Evolutionary conservation across 2,329 filamentous ascomycete species (phyloP), one percentile per base, ranked within the genome.

Genomic region (Calonectria montana): DNA sequence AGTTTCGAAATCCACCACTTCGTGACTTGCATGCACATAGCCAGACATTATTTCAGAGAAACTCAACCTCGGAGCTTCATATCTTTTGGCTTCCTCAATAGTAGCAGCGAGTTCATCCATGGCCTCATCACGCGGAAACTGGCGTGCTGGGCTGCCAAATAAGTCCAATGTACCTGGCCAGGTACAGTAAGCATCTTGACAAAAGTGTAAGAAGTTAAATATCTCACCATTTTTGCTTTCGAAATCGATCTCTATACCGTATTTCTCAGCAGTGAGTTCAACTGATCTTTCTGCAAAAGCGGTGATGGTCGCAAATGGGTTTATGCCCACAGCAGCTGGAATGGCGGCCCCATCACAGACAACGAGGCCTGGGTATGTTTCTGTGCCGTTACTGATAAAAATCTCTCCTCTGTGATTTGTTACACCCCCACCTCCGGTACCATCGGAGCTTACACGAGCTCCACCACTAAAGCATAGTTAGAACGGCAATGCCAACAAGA

Each of bases 251-350:
- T 45, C 31, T n/a, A 73, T 73, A 4, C 67, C 69, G 18, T 66
- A 29, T 6, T 69, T 70, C 59, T 53, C 16, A 2, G 73, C 67
- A n/a, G 47, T 55, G 9, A 69, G 23, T 41, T 90, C 88, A 10
- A 93, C 87, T 0, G 89, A 89, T 12, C 92, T 86, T 81, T 94
- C 92, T 0, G 92, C 91, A 21, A 94, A 86, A 2, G 92, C 92
- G 0, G 91, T 88, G 74, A 94, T 94, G 1, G 92, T 94, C 1
- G 92, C 92, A 63, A 93, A 88, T 0, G 92, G 92, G 76, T 94
- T 94, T 6, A 91, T 90, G 18, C 91, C 88, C 3, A 94, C 83
- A 1, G 92, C 88, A 9, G 88, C 87, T 0, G 92, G 92, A 18
- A 94, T 87, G 0, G 91, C 82, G 3, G 91, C 86, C 9, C 84